Conservation (phyloP, 2,329 filamentous ascomycete genomes). For the Trichoderma pleuroti region DNA sequence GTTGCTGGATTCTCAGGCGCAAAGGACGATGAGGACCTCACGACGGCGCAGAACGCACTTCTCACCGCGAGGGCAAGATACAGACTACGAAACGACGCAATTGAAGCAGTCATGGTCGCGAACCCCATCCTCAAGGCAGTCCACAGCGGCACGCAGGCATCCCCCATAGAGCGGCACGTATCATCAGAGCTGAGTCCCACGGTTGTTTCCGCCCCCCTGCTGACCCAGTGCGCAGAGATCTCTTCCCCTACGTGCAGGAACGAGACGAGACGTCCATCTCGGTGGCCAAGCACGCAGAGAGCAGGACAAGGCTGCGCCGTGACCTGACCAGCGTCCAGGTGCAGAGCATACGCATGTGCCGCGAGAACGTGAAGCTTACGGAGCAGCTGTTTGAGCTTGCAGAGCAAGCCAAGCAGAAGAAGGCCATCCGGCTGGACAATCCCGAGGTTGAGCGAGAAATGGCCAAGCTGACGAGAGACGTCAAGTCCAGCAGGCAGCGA, state of each 20-base stretch:
- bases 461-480: slow-evolving; percentile 52
- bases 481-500: slow-evolving; percentile 60
- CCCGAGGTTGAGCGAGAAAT: slow-evolving; percentile 53
- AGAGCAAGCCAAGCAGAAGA: slow-evolving; percentile 51
- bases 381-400: slow-evolving; percentile 61
- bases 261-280: slow-evolving; percentile 65
- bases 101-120: slow-evolving; percentile 65
- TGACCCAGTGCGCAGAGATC: slow-evolving; percentile 47
- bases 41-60: slow-evolving; percentile 60
- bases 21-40: slow-evolving; percentile 46
- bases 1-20: slow-evolving; percentile 9
- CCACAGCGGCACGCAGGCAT: slow-evolving; percentile 62
- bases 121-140: slow-evolving; percentile 76
- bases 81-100: slow-evolving; percentile 64
- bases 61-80: slow-evolving; percentile 69
- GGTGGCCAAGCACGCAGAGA: slow-evolving; percentile 57
- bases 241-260: slow-evolving; percentile 62
- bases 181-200: background rate
- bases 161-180: slow-evolving; percentile 64
- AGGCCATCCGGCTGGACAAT: slow-evolving; percentile 52
- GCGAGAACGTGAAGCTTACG: slow-evolving; percentile 61
- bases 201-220: background rate
- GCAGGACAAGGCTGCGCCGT: slow-evolving; percentile 48
- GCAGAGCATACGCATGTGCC: slow-evolving; percentile 53
- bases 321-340: slow-evolving; percentile 56